phyloP scores from a whole-genome alignment of 306 rosid genomes.

The Medicago truncatula region MtrunA17r5.0-ANR NC_053046.1:42217501-42218000 shows the following conservation, averaged over 20 bases:
- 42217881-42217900: no score
- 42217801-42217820: neutral
- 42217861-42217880: no score
- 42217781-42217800: conserved; percentile 12
- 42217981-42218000: no score
- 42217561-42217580: conserved; percentile 73
- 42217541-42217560: conserved; percentile 71
- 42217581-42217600: conserved; percentile 84
- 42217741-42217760: conserved; percentile 45
- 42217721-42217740: conserved; percentile 24
- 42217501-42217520: conserved; percentile 70
- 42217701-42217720: conserved; percentile 40
- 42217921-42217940: no score
- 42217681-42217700: conserved; percentile 47
- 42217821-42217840: neutral
- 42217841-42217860: neutral
- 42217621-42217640: conserved; percentile 46
- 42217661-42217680: conserved; percentile 57
- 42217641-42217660: conserved; percentile 42
- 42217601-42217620: conserved; percentile 92
- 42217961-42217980: no score
- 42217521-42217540: conserved; percentile 85
- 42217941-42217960: no score
- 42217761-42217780: conserved; percentile 47
- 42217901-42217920: no score